Base-by-base conservation (phyloP, 2,329 filamentous ascomycete genomes). In the Aspergillus bombycis region DNA sequence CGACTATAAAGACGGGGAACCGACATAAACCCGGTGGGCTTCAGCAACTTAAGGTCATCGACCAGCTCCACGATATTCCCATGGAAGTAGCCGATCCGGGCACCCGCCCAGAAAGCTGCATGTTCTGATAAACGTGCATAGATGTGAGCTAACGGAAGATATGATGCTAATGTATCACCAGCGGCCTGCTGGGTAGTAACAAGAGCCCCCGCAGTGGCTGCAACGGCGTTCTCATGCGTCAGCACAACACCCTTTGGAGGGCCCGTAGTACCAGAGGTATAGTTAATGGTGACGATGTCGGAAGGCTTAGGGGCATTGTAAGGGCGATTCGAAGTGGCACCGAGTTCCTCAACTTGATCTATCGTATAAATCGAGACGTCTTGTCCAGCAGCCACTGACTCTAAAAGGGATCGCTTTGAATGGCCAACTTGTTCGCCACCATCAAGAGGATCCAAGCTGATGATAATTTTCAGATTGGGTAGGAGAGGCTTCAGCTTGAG, bases 81-180 rank as follows among this genome's bases (percentile, higher is more conserved):
- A 71, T 95, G 92, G 86, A 97, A 99, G 79, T 94, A 99, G 14
- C 94, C 95, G 70, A 97, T 89, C 10, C 87, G 82, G 38, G 87
- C 87, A 60, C 93, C 94, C 58, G 87, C 84, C 72, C 90, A 87
- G 19, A 97, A 82, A 16, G 88, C 86, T 4, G 84, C 83, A 76
- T 96, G 91, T 76, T 99, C 95, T 46, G 89, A 83, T 69, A 97
- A 84, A 61, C 95, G 90, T 68, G 94, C 91, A 77, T 92, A 97
- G 72, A 99, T 98, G 76, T 99, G 95, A 11, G 95, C 95, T 45
- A 97, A 82, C 0, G 95, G 95, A 58, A 99, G 86, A 79, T 98
- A 99, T 0, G 94, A 98, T 62, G 92, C 86, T 69, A 90, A 83
- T 3, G 89, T 81, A 69, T 95, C 91, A 61, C 87, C 83, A 14